Evolutionary conservation across 208 protist species (phyloP), one percentile per base, ranked within the genome.

Genomic region (Acanthamoeba divionensis): DNA sequence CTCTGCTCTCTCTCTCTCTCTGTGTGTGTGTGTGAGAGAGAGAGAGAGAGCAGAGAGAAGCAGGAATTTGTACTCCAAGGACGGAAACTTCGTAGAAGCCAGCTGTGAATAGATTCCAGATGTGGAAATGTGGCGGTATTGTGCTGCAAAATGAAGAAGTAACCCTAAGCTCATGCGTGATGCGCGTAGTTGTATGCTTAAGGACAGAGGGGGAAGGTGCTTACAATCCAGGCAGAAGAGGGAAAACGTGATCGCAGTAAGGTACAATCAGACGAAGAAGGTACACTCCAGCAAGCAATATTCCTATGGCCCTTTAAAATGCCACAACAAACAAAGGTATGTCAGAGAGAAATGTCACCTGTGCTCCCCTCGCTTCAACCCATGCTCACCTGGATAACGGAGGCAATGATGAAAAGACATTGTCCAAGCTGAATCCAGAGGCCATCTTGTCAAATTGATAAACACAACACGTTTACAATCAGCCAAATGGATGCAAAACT

Each of bases 1-100:
- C 13, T 57, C 52, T n/a, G 13, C 52, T n/a, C 18, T 18, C 13
- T 57, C 52, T n/a, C 52, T 18, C 13, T 57, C 52, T n/a, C 18
- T 71, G 63, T 71, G 5, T 71, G 63, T 71, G 60, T 67, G 60
- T 67, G 60, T 26, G 60, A n/a, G 60, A n/a, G 60, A n/a, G 60
- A n/a, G 60, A 57, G 52, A 57, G 52, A 57, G 52, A 57, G 52
- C 15, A 21, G 21, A 21, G 52, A 21, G 52, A 57, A 15, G 21
- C 52, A 21, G 15, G 18, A 21, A 15, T 57, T 21, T 21, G 15
- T 73, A 73, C 65, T 10, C 13, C 65, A 7, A 73, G 29, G 4
- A 73, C 41, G 8, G 65, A 73, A 21, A 47, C 18, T 45, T 73
- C 65, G 65, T 73, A 73, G 65, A 73, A 73, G 36, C 31, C 29